Evolutionary conservation across 2,329 filamentous ascomycete genomes (phyloP).

Genomic region (Cordyceps javanica): DNA sequence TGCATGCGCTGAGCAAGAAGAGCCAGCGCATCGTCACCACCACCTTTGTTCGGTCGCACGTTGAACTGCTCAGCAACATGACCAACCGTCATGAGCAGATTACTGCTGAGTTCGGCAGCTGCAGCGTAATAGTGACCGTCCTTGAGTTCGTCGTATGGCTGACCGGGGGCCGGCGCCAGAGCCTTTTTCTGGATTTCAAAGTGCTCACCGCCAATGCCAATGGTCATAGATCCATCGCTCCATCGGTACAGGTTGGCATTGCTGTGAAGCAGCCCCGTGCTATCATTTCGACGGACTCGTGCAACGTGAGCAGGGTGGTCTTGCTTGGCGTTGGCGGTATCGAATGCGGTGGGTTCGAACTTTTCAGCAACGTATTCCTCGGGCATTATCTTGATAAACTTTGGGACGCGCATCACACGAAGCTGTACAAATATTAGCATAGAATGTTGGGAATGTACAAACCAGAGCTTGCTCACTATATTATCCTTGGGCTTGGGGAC

Average conservation of each 20-base stretch:
- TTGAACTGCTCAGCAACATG: constrained; percentile 69
- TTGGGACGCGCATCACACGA: constrained; percentile 64
- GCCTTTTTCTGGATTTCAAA: constrained; percentile 68
- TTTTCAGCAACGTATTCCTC: constrained; percentile 59
- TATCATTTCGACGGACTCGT: constrained; percentile 62
- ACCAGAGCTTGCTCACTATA: constrained; percentile 45
- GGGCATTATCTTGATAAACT: constrained; percentile 65
- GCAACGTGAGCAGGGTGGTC: constrained; percentile 58
- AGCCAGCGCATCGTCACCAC: constrained; percentile 66
- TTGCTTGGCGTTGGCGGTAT: constrained; percentile 47
- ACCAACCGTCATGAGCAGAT: constrained; percentile 65
- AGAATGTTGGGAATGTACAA: background rate
- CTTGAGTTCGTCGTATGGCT: constrained; percentile 58
- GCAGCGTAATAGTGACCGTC: constrained; percentile 74
- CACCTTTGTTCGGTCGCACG: constrained; percentile 59
- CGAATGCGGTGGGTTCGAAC: constrained; percentile 55
- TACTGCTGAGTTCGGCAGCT: constrained; percentile 61
- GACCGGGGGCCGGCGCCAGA: constrained; percentile 55
- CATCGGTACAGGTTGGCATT: constrained; percentile 70
- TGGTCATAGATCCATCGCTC: constrained; percentile 72
- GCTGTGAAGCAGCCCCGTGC: constrained; percentile 62
- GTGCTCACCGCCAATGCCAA: constrained; percentile 69
- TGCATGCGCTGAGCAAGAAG: constrained; percentile 62
- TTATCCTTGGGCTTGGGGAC: constrained; percentile 66
- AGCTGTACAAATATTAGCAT: constrained; percentile 39